phyloP scores from a whole-genome alignment of 192 early-diverging fungal species.

The Backusella morwellensis region DNA sequence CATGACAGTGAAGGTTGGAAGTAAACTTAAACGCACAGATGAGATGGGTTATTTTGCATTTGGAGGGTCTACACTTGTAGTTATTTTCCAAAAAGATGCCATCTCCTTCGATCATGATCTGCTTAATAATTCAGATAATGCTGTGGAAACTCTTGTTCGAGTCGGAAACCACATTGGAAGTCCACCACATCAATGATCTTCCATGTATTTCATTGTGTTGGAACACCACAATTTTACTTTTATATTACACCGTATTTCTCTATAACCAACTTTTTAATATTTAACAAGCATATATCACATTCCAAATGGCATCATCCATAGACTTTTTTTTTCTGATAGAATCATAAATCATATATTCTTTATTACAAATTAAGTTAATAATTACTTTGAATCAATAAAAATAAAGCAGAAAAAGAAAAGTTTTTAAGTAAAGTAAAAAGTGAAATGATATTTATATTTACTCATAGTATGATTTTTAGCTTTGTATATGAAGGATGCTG shows the following conservation, averaged over 20 bases:
- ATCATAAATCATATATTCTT: no score
- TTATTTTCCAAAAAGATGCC: conserved; percentile 62
- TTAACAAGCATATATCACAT: not conserved
- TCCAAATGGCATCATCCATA: not conserved
- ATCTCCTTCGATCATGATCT: conserved; percentile 73
- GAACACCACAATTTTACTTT: not conserved
- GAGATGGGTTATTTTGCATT: conserved; percentile 84
- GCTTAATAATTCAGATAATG: conserved; percentile 57
- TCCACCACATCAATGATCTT: not conserved
- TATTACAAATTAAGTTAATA: no score
- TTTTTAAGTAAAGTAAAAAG: not conserved
- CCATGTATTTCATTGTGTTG: not conserved
- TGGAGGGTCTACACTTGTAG: conserved; percentile 72
- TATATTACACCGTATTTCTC: not conserved
- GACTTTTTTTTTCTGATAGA: no score
- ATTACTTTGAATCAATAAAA: not conserved
- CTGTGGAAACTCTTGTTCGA: conserved; percentile 64
- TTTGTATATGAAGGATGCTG: not conserved
- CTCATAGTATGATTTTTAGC: not conserved
- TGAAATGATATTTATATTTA: not conserved
- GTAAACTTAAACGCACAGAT: conserved; percentile 56
- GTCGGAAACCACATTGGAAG: conserved; percentile 18
- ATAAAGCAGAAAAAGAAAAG: not conserved
- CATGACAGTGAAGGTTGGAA: conserved; percentile 44
- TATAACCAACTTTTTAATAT: no score